Evolutionary conservation across 2,329 filamentous ascomycete genomes (phyloP), one percentile per base, ranked within the genome.

Genomic region (Cladosporium sp.): DNA sequence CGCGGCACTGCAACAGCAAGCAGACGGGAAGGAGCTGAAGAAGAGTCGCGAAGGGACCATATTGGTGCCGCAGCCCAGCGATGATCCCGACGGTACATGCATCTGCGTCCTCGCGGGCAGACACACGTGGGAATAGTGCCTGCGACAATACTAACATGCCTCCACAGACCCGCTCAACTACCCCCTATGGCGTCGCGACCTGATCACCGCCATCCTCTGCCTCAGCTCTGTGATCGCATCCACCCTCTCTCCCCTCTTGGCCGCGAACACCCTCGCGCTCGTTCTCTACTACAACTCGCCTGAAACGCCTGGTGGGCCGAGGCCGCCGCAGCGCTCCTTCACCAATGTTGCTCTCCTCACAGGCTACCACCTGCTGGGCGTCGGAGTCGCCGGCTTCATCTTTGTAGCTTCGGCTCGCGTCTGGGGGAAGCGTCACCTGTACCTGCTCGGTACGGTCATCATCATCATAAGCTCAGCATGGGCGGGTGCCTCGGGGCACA

Each of bases 401-500:
- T 92, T 92, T 73, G 91, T 97, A 2, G 90, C 93, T 0, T 90
- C 88, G 0, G 91, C 90, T 19, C 84, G 92, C 58, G 87, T 97
- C 62, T 97, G 90, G 89, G 93, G 93, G 37, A 97, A 96, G 74
- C 83, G 92, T 39, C 93, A 97, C 76, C 76, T 91, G 15, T 97
- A 96, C 71, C 74, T 97, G 24, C 66, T 95, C 2, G 91, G 91
- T 7, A 86, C 87, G 45, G 62, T 89, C 48, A 80, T 96, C 58
- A 80, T 96, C 65, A 81, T 95, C 40, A 77, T 82, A 42, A 88
- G 87, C 58, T 89, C 86, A 63, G 83, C 82, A 6, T 97, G 92
- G 92, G 91, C 84, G 25, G 90, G 90, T 28, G 83, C 81, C 0
- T 84, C 83, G 35, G 81, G 83, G 10, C 79, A 77, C 37, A 84